Conservation (phyloP, 73 alveolate genomes). For the Durusdinium trenchii region DNA sequence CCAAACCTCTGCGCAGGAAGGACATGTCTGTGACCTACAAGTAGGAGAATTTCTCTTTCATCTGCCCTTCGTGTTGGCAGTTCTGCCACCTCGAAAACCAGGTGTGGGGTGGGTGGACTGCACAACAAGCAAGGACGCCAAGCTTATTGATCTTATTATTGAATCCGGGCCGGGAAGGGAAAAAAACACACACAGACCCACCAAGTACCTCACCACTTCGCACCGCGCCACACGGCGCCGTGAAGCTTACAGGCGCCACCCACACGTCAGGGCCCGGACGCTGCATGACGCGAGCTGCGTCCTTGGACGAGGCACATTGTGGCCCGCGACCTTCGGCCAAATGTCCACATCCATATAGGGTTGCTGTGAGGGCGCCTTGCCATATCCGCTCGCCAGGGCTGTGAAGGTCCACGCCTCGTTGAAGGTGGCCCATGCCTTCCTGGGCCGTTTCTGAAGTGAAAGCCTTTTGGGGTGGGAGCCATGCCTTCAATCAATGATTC, state of each 20-base stretch:
- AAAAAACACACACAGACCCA: no score
- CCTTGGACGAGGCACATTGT: constrained; percentile 42
- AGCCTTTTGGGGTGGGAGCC: no score
- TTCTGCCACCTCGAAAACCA: neutral
- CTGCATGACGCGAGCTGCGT: neutral
- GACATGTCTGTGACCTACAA: neutral
- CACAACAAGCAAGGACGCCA: neutral
- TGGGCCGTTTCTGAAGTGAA: no score
- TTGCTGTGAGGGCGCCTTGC: constrained; percentile 74
- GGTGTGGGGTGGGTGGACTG: neutral
- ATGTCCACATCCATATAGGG: constrained; percentile 81
- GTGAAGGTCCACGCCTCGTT: constrained; percentile 91
- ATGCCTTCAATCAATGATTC: no score
- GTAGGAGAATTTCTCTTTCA: neutral
- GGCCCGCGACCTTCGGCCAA: constrained; percentile 92
- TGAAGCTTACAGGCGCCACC: neutral
- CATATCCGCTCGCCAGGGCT: constrained; percentile 64
- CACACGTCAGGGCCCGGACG: neutral
- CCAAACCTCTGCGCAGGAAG: neutral
- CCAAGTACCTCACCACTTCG: neutral
- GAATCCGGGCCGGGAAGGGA: no score
- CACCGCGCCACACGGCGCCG: neutral
- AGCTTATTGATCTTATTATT: no score
- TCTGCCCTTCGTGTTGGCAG: neutral
- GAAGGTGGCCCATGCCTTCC: constrained; percentile 80